Evolutionary conservation across 2,329 filamentous ascomycete genomes (phyloP), one percentile per base, ranked within the genome.

Genomic region (Arthrobotrys entomopaga): DNA sequence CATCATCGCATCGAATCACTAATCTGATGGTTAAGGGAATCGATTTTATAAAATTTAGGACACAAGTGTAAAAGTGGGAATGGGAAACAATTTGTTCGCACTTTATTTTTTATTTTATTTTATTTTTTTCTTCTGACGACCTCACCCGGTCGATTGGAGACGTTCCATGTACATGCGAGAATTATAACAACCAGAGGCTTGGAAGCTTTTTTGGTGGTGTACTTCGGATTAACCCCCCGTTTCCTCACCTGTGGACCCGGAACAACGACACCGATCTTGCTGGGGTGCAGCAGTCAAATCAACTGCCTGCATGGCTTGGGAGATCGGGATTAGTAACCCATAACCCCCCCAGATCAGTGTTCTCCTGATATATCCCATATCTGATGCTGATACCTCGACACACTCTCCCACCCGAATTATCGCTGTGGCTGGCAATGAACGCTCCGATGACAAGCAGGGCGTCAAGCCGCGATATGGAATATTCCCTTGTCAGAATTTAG

Each of bases 231-330:
- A 73, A 73, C 69, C 69, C 69, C 19, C 65, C 61, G 61, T 73
- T 73, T 61, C 69, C 69, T 73, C 69, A 61, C 69, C 65, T 73
- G 69, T 66, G 69, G 69, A 73, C 69, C 69, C 69, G 69, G 69
- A 65, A 63, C 61, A 73, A 73, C 69, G 61, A 66, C 67, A 72
- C 69, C 61, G 69, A 73, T 66, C 69, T 73, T 73, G 52, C 69
- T 66, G 56, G 69, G 69, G 60, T 73, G 49, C 61, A 65, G 53
- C 66, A 66, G 57, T 64, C 61, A 65, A 73, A 52, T 34, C 60
- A 56, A 38, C 26, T 3, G 42, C 46, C 38, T 60, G 61, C 38
- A 61, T 66, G 69, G 61, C 61, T 65, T 73, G 69, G 61, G 50
- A 73, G 60, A 73, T 66, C 61, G 61, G 61, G 69, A 73, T 73